Conservation (phyloP, 176 grass and related monocot species). For the Oryza glaberrima region DNA sequence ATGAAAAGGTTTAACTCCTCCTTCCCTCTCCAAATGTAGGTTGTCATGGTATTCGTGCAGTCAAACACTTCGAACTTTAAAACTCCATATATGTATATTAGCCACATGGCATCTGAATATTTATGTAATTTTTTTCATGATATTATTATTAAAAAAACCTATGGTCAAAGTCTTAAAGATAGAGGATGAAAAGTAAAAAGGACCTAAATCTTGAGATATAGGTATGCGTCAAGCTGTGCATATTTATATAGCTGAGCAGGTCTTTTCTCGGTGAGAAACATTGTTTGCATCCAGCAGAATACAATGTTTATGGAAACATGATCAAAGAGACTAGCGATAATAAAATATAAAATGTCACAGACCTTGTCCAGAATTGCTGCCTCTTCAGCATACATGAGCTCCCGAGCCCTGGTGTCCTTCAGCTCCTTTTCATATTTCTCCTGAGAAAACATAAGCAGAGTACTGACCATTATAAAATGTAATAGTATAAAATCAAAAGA, state of each 20-base stretch:
- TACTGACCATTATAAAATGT: background rate
- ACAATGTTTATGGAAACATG: conserved; percentile 23
- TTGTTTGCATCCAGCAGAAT: conserved; percentile 19
- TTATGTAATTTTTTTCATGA: background rate
- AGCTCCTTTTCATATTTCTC: conserved; percentile 93
- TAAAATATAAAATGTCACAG: conserved; percentile 11
- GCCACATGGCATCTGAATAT: background rate
- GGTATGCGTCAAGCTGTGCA: background rate
- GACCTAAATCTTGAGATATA: background rate
- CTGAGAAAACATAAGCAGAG: conserved; percentile 49
- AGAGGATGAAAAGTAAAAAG: background rate
- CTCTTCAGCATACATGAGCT: conserved; percentile 87
- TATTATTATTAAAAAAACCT: background rate
- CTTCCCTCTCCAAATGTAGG: background rate
- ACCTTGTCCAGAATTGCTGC: conserved; percentile 92
- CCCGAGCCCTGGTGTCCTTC: conserved; percentile 82
- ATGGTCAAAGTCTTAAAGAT: background rate
- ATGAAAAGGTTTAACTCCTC: background rate
- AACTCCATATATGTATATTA: background rate
- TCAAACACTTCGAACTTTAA: conserved; percentile 15
- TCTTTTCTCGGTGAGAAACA: conserved; percentile 8
- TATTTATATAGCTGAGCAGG: conserved; percentile 2
- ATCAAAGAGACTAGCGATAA: background rate
- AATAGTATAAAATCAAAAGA: conserved; percentile 9
- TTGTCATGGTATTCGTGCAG: background rate